phyloP scores from a whole-genome alignment of 345 rosid genomes.

The Rubroshorea leprosula region DNA sequence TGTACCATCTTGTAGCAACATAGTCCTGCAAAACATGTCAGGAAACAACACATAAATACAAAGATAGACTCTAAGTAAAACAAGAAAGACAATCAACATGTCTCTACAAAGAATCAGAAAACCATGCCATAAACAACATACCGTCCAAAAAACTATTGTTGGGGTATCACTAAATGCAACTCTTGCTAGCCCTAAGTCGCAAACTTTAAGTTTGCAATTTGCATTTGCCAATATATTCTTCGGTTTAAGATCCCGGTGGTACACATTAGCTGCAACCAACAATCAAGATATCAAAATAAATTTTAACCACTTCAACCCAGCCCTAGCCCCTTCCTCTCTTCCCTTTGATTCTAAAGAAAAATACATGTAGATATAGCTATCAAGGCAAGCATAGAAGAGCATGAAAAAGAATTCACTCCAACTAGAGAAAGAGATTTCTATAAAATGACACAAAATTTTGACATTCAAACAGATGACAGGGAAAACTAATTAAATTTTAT shows the following conservation, averaged over 20 bases:
- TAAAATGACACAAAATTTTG: too few relatives aligned
- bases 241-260: slow-evolving; percentile 98
- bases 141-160: slow-evolving; percentile 91
- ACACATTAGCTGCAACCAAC: slow-evolving; percentile 70
- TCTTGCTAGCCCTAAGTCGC: slow-evolving; percentile 94
- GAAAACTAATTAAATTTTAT: neutral
- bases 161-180: slow-evolving; percentile 91
- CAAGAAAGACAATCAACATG: neutral
- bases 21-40: slow-evolving; percentile 54
- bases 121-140: slow-evolving; percentile 23
- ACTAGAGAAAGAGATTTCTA: too few relatives aligned
- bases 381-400: neutral
- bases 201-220: slow-evolving; percentile 92
- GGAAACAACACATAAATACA: slow-evolving; percentile 13
- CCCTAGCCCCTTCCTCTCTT: too few relatives aligned
- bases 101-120: too few relatives aligned
- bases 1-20: slow-evolving; percentile 98
- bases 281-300: slow-evolving; percentile 20
- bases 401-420: too few relatives aligned
- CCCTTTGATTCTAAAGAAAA: too few relatives aligned
- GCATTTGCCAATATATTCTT: slow-evolving; percentile 97
- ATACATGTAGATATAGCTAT: too few relatives aligned
- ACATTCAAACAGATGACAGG: neutral
- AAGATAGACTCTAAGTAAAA: slow-evolving; percentile 5
- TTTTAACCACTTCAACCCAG: neutral